Base-by-base conservation (phyloP, 257 asterid species). In the Solanum pimpinellifolium region DNA sequence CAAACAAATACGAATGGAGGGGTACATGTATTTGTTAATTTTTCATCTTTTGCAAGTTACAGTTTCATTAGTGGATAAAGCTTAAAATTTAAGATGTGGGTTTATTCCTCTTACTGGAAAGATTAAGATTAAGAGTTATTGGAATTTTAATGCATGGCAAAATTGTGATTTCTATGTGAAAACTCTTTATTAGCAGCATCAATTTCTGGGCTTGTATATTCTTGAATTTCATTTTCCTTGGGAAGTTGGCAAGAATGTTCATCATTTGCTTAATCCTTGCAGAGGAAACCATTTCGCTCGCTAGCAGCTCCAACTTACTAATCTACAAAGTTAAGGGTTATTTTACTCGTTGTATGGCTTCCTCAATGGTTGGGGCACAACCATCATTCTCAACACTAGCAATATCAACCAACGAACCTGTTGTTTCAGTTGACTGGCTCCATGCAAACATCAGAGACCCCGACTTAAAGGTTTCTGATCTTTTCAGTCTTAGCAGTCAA, bases 361-460 rank as follows among this genome's bases (percentile, higher is more conserved):
- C 98, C 49, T 84, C 98, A 35, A 90, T 90, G 16, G 93, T 91
- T 86, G 89, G 92, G 69, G 93, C 95, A 14, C 94, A 91, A 88
- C 91, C 92, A 89, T 92, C 95, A 27, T 94, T 87, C 91, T 92
- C 98, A 44, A 84, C 89, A 91, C 89, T 88, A 11, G 91, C 98
- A 87, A 85, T 93, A 88, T 88, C 93, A 27, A 87, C 91, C 37
- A 90, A 83, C 21, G 98, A 96, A 84, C 98, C 99, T 85, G 98
- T 94, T 88, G 98, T 95, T 87, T 96, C 99, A n/a, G 99, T 93
- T 85, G 99, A 94, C 46, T 97, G 99, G 99, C 98, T 97, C 83
- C 98, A 96, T 76, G 92, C 95, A n/a, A 94, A 97, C 86, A 95
- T 97, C 73, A 91, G 90, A 83, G 98, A 92, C 83, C 98, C 97